A percentile compares a stretch with the other conserved stretches of the same genome.
phyloP scores from a whole-genome alignment of 257 asterid species.

The Solanum sitiens region DNA sequence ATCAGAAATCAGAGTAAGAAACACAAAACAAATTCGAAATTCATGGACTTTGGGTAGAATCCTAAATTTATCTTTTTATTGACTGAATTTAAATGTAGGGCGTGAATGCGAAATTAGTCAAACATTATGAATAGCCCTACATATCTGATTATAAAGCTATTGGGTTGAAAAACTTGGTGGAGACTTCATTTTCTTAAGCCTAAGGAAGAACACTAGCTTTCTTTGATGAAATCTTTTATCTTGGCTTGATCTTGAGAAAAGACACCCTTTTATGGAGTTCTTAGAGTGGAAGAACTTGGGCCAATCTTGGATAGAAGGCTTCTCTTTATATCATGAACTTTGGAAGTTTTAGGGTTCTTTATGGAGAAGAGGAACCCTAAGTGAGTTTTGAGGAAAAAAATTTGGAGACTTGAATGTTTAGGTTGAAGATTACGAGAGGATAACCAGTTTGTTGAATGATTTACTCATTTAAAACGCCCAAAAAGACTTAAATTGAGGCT shows the following conservation, averaged over 20 bases:
- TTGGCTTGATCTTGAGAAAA: background rate
- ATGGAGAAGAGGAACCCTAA: background rate
- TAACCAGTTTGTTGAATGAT: background rate
- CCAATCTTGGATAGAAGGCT: background rate
- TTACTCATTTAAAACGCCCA: background rate
- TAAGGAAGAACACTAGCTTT: background rate
- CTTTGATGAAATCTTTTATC: background rate
- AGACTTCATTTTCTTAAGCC: background rate
- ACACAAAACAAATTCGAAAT: background rate
- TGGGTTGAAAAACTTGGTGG: background rate
- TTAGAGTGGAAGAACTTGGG: background rate
- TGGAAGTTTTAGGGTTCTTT: background rate
- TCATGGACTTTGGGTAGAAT: background rate
- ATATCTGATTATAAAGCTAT: too few species aligned
- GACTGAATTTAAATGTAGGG: background rate
- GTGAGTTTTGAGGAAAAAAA: background rate
- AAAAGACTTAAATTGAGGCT: background rate
- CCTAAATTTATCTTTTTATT: background rate
- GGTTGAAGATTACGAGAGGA: background rate
- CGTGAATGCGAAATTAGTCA: accelerated
- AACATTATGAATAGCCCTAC: background rate
- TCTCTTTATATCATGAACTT: background rate
- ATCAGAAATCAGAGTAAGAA: too few species aligned
- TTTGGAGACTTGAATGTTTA: background rate
- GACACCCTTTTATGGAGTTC: too few species aligned